A percentile compares a stretch with the other conserved stretches of the same genome.
Evolutionary conservation across 495 filamentous ascomycete species (phyloP).

Genomic region (Lasiosphaeria ovina): DNA sequence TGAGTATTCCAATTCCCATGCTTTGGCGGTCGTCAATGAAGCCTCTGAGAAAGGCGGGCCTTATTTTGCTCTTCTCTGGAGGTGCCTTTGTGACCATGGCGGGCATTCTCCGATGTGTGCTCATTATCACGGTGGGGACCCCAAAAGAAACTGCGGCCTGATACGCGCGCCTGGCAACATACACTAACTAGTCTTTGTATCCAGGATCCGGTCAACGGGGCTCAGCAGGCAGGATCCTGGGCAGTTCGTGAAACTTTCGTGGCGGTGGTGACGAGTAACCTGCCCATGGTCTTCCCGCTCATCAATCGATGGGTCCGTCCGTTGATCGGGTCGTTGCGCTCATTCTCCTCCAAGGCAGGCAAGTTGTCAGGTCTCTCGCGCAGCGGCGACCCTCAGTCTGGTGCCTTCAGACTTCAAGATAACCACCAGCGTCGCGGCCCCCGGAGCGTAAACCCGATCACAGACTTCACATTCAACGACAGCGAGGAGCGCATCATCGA

Average conservation of each 20-base stretch:
- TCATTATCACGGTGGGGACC: conserved; percentile 38
- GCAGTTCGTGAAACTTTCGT: conserved; percentile 52
- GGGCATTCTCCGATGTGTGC: conserved; percentile 48
- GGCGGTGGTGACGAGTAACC: conserved; percentile 51
- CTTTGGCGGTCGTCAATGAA: conserved; percentile 48
- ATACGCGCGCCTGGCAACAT: neutral
- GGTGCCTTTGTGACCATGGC: conserved; percentile 51
- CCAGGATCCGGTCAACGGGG: conserved; percentile 45
- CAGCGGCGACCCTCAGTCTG: conserved; percentile 16
- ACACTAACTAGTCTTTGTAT: neutral
- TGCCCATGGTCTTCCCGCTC: conserved; percentile 53
- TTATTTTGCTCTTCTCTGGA: conserved; percentile 49
- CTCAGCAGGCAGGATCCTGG: conserved; percentile 46
- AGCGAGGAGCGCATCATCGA: conserved; percentile 50
- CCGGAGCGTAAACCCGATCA: conserved; percentile 44
- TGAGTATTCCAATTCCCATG: conserved; percentile 54
- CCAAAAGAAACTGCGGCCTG: neutral
- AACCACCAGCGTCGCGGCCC: conserved; percentile 44
- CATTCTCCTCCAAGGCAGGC: conserved; percentile 22
- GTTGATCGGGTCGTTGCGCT: conserved; percentile 32
- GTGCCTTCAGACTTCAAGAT: conserved; percentile 32
- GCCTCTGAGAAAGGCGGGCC: conserved; percentile 45
- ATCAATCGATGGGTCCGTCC: conserved; percentile 36
- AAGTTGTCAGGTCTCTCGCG: conserved; percentile 26
- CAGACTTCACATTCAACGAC: conserved; percentile 47